Evolutionary conservation across 331 rosid species (phyloP), one percentile per base, ranked within the genome.

Genomic region (Acacia concinna): DNA sequence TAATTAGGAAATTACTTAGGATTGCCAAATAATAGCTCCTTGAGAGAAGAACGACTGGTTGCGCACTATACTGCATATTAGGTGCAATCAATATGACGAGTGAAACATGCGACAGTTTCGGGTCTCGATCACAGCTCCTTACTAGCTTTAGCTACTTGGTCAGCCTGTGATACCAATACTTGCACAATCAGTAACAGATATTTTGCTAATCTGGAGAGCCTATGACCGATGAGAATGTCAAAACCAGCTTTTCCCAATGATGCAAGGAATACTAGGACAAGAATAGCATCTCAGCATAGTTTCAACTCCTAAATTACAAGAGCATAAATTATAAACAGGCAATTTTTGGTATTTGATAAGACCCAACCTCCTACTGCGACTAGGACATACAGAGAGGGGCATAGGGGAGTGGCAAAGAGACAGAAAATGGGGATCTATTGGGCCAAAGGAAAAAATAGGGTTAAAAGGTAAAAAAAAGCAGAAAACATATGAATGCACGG

Each of bases 211-310:
- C 66, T 70, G 79, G 82, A 51, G 25, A 91, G 88, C 83, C 80
- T 86, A 81, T 79, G 87, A 78, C 79, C 79, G 51, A 82, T 81
- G 60, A 95, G 78, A 74, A 91, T 91, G 74, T 95, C 99, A 68
- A 92, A 93, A 49, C 99, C 97, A 73, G 85, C 82, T 77, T 85
- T 84, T 77, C 97, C 97, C 4, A 97, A 93, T 2, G 97, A 95
- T 54, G 97, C 87, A 1, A 95, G 86, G 90, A 95, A 92, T 67
- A 97, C 94, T 80, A 95, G 87, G 85, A 91, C 85, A 74, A 87
- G 89, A 87, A 92, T 49, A 34, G 92, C 85, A 83, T 83, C 86
- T 78, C 88, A 87, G 67, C 88, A 57, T 73, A 91, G 85, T 83
- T 84, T 85, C 87, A 92, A 83, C 80, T 84, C 97, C 97, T 92